Percentiles rank a stretch among this genome's conserved stretches.
Conservation (phyloP, 1,139 yeast species). For the Pichia sp. region DNA sequence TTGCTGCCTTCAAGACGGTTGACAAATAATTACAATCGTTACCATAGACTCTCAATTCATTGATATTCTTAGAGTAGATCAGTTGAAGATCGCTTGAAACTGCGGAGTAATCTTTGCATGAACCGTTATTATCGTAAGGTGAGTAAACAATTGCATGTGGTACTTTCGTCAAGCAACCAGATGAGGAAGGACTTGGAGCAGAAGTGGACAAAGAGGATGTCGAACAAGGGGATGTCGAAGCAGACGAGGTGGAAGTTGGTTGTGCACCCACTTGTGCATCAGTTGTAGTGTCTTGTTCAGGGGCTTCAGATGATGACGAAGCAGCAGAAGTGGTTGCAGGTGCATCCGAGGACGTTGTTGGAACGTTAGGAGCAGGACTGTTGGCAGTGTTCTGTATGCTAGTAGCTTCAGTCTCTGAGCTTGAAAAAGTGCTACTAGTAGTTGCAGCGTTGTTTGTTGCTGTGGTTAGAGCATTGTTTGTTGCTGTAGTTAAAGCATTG, state of each 20-base stretch:
- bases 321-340: constrained; percentile 21
- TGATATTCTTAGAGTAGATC: constrained; percentile 59
- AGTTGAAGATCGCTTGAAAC: constrained; percentile 57
- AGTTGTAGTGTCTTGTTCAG: constrained; percentile 8
- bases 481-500: constrained; percentile 8
- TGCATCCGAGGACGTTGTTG: constrained; percentile 13
- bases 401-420: too few species aligned
- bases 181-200: constrained; percentile 13
- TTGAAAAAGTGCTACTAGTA: constrained; percentile 7
- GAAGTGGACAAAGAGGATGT: constrained; percentile 13
- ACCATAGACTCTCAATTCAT: constrained; percentile 70
- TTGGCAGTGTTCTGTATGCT: constrained; percentile 16
- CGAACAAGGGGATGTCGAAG: constrained; percentile 18
- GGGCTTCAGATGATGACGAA: constrained; percentile 18
- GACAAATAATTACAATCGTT: constrained; percentile 73
- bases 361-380: constrained; percentile 21
- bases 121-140: constrained; percentile 65
- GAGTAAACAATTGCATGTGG: constrained; percentile 49
- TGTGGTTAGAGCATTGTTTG: constrained; percentile 15
- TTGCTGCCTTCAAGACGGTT: constrained; percentile 61
- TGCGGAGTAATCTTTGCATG: constrained; percentile 56
- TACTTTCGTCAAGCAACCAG: constrained; percentile 22
- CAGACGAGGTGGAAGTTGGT: constrained; percentile 13
- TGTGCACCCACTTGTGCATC: neutral
- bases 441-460: constrained; percentile 26